Evolutionary conservation across 2,329 filamentous ascomycete species (phyloP).

Genomic region (Laburnicola sp.): DNA sequence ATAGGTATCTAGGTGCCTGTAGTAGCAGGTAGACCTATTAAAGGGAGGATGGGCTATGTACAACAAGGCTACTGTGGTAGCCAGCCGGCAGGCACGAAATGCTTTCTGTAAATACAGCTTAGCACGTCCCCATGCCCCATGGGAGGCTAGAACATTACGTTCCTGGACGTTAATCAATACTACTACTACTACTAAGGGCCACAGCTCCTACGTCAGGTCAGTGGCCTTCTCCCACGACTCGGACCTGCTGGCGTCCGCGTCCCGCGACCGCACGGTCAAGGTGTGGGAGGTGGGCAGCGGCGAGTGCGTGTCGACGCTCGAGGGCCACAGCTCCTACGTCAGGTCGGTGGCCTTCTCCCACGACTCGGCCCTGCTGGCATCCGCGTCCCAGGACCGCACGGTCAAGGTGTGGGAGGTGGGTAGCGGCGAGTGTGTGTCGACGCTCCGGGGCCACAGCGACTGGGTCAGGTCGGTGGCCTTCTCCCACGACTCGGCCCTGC

Average conservation of each 20-base stretch:
- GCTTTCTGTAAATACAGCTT: too few relatives aligned
- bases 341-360: constrained; percentile 13
- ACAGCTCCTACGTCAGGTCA: constrained; percentile 9
- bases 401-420: constrained; percentile 20
- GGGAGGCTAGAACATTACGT: too few relatives aligned
- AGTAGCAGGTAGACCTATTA: too few relatives aligned
- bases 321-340: constrained; percentile 5
- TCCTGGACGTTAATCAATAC: too few relatives aligned
- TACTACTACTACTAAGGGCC: too few relatives aligned
- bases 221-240: constrained; percentile 20
- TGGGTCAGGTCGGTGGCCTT: constrained; percentile 59
- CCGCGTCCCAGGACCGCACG: constrained; percentile 18
- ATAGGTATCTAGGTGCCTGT: too few relatives aligned
- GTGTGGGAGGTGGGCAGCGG: constrained; percentile 19
- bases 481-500: not conserved
- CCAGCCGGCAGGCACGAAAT: too few relatives aligned
- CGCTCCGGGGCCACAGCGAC: constrained; percentile 14
- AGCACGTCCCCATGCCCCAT: too few relatives aligned
- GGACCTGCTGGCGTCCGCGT: constrained; percentile 17
- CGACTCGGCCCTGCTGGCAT: constrained; percentile 16
- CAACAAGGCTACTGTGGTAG: too few relatives aligned
- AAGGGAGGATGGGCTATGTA: too few relatives aligned
- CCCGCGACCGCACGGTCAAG: constrained; percentile 16
- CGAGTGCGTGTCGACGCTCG: constrained; percentile 12
- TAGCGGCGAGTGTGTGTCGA: constrained; percentile 15